These are phyloP conservation scores for Ilyonectria destructans DNA, from an alignment of 2,329 filamentous ascomycete species.

Conservation along the genomic window DNA sequence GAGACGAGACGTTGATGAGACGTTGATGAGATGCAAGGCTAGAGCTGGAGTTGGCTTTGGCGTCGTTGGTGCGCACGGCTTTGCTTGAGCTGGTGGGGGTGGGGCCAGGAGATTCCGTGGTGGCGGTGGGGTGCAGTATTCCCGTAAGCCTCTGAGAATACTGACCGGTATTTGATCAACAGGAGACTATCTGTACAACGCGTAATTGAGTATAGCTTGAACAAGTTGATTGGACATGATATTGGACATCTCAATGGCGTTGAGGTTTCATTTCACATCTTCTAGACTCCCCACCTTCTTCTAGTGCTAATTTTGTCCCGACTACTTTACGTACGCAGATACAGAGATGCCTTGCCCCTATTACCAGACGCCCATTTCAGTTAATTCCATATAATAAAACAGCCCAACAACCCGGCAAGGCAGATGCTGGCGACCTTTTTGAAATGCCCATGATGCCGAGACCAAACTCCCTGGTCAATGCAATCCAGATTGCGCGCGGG, in stretches of 20 bases:
- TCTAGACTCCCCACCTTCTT: constrained; percentile 9
- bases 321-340: constrained; percentile 25
- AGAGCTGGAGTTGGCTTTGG: constrained; percentile 30
- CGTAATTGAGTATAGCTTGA: neutral
- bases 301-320: constrained; percentile 26
- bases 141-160: neutral
- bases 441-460: constrained; percentile 20
- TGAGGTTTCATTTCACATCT: constrained; percentile 22
- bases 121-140: constrained; percentile 25
- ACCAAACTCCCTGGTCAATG: constrained; percentile 15
- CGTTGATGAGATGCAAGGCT: constrained; percentile 23
- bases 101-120: constrained; percentile 40
- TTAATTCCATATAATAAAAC: constrained; percentile 26
- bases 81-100: constrained; percentile 40
- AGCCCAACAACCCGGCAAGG: constrained; percentile 22
- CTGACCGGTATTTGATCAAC: neutral
- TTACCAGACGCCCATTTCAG: constrained; percentile 28
- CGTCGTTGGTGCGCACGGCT: constrained; percentile 18
- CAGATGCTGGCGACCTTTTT: constrained; percentile 26
- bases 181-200: too few species aligned
- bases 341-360: constrained; percentile 25
- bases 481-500: constrained; percentile 24
- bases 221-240: neutral
- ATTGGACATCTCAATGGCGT: constrained; percentile 6
- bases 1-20: constrained; percentile 14